Evolutionary conservation across 805 yeast genomes (phyloP).

Genomic region (Komagataella mondaviorum): DNA sequence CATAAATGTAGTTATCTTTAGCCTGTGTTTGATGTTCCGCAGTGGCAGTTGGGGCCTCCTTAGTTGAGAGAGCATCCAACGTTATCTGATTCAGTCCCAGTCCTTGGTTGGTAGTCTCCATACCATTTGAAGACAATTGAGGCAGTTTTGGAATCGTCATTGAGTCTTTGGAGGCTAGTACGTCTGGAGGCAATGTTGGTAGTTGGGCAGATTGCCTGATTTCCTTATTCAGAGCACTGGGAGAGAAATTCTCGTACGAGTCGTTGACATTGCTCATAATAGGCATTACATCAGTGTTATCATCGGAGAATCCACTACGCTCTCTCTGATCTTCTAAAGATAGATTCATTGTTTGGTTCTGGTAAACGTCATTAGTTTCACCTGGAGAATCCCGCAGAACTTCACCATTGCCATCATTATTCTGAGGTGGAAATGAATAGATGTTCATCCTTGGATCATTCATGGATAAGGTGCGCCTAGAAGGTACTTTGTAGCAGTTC

Average conservation of each 20-base stretch:
- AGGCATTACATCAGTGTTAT: neutral
- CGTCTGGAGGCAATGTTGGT: neutral
- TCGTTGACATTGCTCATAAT: neutral
- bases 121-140: neutral
- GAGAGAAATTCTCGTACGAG: neutral
- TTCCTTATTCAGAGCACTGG: neutral
- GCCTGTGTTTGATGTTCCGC: neutral
- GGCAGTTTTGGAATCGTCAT: neutral
- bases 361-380: neutral
- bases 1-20: neutral
- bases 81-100: neutral
- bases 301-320: neutral
- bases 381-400: neutral
- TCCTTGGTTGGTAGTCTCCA: neutral
- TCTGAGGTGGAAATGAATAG: neutral
- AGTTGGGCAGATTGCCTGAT: neutral
- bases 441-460: neutral
- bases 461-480: neutral
- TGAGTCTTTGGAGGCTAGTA: neutral
- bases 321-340: neutral
- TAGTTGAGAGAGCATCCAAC: neutral
- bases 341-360: neutral
- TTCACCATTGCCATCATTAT: neutral
- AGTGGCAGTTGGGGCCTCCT: neutral
- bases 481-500: neutral